Conservation (phyloP, 495 filamentous ascomycete genomes). For the Penicillium atrosanguineum region DNA sequence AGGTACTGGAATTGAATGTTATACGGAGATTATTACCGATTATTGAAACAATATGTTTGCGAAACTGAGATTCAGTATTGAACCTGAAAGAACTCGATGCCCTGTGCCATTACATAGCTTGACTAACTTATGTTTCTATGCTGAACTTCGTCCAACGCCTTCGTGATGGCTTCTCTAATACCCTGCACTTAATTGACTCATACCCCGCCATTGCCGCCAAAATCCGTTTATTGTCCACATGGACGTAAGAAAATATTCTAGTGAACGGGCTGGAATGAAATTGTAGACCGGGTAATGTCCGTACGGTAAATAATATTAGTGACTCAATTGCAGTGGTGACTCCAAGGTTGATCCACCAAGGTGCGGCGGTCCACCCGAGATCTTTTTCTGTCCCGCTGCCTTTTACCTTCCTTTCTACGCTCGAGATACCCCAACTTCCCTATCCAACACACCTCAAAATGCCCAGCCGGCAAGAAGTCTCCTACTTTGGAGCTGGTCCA, state of each 20-base stretch:
- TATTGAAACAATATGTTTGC: no score
- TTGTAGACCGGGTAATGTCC: neutral
- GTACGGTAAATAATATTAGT: neutral
- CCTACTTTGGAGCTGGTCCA: conserved; percentile 85
- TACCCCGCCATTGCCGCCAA: conserved; percentile 20
- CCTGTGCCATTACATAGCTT: neutral
- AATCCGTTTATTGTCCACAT: neutral
- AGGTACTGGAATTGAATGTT: no score
- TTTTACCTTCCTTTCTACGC: conserved; percentile 7
- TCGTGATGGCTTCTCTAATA: neutral
- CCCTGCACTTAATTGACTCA: conserved; percentile 7
- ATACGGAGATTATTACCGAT: no score
- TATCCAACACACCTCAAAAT: conserved; percentile 11
- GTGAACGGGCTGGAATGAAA: neutral
- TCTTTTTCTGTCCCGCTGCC: conserved; percentile 17
- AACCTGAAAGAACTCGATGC: no score
- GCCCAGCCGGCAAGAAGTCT: conserved; percentile 55
- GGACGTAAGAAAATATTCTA: neutral
- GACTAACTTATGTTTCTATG: neutral
- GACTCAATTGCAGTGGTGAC: conserved; percentile 6
- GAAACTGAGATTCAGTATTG: no score
- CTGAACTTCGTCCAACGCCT: neutral
- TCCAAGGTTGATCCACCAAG: conserved; percentile 23
- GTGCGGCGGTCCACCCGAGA: conserved; percentile 19
- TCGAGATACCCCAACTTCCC: conserved; percentile 5